Base-by-base conservation (phyloP, 768 basidiomycete genomes). In the Gymnopilus dilepis region DNA sequence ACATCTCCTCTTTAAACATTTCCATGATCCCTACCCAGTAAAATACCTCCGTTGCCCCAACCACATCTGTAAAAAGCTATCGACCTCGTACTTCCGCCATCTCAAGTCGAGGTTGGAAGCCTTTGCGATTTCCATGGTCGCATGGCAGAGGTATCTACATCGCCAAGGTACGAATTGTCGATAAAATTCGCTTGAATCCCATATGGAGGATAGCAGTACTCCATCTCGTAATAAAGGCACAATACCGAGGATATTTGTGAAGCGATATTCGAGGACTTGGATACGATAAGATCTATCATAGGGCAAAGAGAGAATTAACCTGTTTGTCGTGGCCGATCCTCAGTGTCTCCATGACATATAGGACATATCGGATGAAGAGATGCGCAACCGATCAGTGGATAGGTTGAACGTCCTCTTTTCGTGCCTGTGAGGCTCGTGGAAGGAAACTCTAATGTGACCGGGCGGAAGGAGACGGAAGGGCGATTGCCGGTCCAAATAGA, bases 1-100 rank as follows among this genome's bases (percentile, higher is more conserved):
- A 63, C 51, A 47, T 60, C 66, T 65, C 66, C 71, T 73, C 73
- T 77, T 81, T 80, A 80, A 80, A 79, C 72, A 72, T 69, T 74
- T 75, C 69, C 63, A 67, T 57, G 61, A 61, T 65, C 65, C 61
- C 56, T 38, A 56, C 26, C 50, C 45, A 34, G 24, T 26, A 56
- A 47, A 62, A 58, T 60, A 62, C 52, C 52, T 54, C 52, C 53
- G 59, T 62, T 64, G 61, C 61, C 48, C n/a, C 57, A 60, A 47
- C 66, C 67, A 61, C 61, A 26, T 48, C 55, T 28, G 40, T 31
- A 51, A 59, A 38, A 37, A 53, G 40, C 24, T 19, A 61, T 55
- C 60, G 24, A 56, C 34, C 37, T 40, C 21, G 53, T n/a, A 56
- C n/a, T 59, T 28, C 30, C 42, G 41, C 42, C 30, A 53, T 54